These are phyloP conservation scores for Sporothrix sp. DNA, from an alignment of 2,329 filamentous ascomycete species.

Conservation along the genomic window DNA sequence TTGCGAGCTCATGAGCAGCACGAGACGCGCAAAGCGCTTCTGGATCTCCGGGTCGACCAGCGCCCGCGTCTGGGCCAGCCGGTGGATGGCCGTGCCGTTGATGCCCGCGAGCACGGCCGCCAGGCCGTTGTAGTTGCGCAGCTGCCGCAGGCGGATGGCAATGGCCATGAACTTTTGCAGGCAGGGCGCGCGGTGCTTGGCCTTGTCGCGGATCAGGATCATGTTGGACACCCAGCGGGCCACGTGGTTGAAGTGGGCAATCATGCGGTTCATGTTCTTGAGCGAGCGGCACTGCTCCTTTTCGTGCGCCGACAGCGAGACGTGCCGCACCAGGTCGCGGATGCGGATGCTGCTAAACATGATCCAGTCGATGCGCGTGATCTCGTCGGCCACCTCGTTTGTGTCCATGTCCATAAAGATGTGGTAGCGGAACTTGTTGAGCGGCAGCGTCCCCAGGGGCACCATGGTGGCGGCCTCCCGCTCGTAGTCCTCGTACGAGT, in stretches of 20 bases:
- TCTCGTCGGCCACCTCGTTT: slow-evolving; percentile 77
- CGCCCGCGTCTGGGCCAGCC: slow-evolving; percentile 68
- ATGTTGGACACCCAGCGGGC: slow-evolving; percentile 76
- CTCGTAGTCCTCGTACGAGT: slow-evolving; percentile 70
- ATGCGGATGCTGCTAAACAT: slow-evolving; percentile 95
- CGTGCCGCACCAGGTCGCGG: slow-evolving; percentile 84
- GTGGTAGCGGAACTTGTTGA: slow-evolving; percentile 82
- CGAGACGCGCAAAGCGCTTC: slow-evolving; percentile 79
- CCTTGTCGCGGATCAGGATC: slow-evolving; percentile 83
- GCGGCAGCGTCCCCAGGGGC: slow-evolving; percentile 55
- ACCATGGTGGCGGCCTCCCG: slow-evolving; percentile 63
- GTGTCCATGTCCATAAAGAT: slow-evolving; percentile 80
- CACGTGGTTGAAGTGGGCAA: slow-evolving; percentile 80
- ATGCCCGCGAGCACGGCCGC: slow-evolving; percentile 92
- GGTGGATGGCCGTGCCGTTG: slow-evolving; percentile 77
- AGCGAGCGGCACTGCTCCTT: slow-evolving; percentile 69
- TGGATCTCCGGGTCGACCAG: slow-evolving; percentile 61
- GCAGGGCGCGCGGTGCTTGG: slow-evolving; percentile 85
- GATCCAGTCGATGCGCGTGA: slow-evolving; percentile 95
- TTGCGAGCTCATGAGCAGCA: slow-evolving; percentile 85
- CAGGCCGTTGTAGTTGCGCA: slow-evolving; percentile 96
- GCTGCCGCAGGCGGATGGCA: slow-evolving; percentile 70
- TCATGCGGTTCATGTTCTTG: slow-evolving; percentile 87
- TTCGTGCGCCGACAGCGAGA: slow-evolving; percentile 61
- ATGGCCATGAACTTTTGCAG: slow-evolving; percentile 94